Conservation (phyloP, 768 basidiomycete species). For the Kwoniella mangroviensis region DNA sequence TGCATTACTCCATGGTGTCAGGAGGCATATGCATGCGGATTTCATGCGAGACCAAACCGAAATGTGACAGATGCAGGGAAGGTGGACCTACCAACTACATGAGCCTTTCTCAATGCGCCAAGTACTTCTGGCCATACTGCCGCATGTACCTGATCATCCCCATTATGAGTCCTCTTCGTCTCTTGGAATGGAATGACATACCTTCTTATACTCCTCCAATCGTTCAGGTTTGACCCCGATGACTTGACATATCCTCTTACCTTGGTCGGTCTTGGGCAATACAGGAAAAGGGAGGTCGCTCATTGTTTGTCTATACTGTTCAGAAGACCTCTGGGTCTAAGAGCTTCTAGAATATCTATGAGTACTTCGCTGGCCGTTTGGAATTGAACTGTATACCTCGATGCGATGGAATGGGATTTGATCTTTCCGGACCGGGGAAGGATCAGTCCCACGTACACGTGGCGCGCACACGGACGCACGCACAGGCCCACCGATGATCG, state of each 20-base stretch:
- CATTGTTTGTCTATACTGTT: no score
- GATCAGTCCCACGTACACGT: constrained; percentile 5
- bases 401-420: not conserved
- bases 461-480: not conserved
- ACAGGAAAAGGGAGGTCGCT: constrained; percentile 29
- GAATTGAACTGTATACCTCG: no score
- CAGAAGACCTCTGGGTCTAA: no score
- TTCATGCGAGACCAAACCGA: no score
- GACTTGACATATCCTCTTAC: constrained; percentile 69
- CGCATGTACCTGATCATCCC: constrained; percentile 60
- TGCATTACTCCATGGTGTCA: no score
- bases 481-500: not conserved
- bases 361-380: no score
- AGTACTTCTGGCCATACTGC: constrained; percentile 74
- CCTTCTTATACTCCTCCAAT: constrained; percentile 59
- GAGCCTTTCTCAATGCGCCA: constrained; percentile 66
- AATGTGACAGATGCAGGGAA: no score
- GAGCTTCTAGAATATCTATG: no score
- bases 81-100: constrained; percentile 65
- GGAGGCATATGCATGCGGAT: no score
- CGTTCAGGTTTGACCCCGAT: constrained; percentile 65
- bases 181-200: constrained; percentile 12
- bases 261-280: constrained; percentile 54
- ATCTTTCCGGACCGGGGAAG: constrained; percentile 7
- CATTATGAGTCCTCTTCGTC: not conserved